These are phyloP conservation scores for Podosphaera fusca DNA, from an alignment of 2,329 filamentous ascomycete genomes.

Conservation along the genomic window DNA sequence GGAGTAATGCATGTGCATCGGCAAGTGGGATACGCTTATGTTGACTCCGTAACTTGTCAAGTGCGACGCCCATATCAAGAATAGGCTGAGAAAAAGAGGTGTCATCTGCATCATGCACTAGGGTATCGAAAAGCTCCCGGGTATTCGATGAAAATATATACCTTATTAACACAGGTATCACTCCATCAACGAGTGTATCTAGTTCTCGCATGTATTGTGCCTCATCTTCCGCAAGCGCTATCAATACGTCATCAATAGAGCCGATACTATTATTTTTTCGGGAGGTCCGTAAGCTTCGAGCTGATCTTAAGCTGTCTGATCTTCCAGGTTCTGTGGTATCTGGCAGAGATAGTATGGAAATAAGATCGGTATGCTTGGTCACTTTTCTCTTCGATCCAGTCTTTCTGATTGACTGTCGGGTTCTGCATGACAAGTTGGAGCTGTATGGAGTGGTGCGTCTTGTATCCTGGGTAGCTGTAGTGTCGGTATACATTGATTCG, in stretches of 20 bases:
- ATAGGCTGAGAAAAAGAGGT: slow-evolving; percentile 58
- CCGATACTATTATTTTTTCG: slow-evolving; percentile 42
- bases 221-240: slow-evolving; percentile 66
- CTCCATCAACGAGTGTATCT: slow-evolving; percentile 79
- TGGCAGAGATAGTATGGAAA: slow-evolving; percentile 69
- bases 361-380: slow-evolving; percentile 80
- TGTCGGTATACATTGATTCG: slow-evolving; percentile 12
- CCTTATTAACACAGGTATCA: slow-evolving; percentile 75
- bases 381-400: slow-evolving; percentile 34
- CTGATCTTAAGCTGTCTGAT: slow-evolving; percentile 48
- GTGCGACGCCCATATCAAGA: slow-evolving; percentile 73
- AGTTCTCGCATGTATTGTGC: slow-evolving; percentile 73
- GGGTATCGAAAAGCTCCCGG: slow-evolving; percentile 42
- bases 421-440: slow-evolving; percentile 12
- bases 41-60: slow-evolving; percentile 60
- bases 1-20: slow-evolving; percentile 46
- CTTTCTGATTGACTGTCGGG: slow-evolving; percentile 7
- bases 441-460: slow-evolving; percentile 6
- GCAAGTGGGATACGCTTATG: slow-evolving; percentile 62
- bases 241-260: slow-evolving; percentile 52
- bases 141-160: slow-evolving; percentile 55
- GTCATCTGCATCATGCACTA: slow-evolving; percentile 20
- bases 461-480: slow-evolving; percentile 22
- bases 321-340: slow-evolving; percentile 31
- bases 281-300: slow-evolving; percentile 54